Evolutionary conservation across 129 eudicot genomes (phyloP).

Genomic region (Sambucus nigra): DNA sequence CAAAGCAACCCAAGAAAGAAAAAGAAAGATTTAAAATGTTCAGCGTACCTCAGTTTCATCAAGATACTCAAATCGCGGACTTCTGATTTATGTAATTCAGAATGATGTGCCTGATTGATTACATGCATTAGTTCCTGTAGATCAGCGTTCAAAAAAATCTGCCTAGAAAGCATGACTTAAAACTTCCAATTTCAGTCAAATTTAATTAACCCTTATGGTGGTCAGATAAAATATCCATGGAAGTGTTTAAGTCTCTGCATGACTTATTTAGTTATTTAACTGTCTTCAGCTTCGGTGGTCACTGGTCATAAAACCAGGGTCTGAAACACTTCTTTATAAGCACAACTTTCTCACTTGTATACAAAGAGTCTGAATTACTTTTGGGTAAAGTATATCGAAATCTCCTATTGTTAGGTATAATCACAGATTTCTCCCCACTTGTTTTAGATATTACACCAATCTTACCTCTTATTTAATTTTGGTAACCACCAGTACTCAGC

Average conservation of each 20-base stretch:
- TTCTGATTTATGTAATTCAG: slow-evolving; percentile 29
- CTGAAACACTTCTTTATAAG: background rate
- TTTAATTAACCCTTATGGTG: background rate
- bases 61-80: slow-evolving; percentile 30
- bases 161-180: slow-evolving; percentile 4
- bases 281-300: background rate
- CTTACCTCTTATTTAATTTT: too few species aligned
- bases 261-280: background rate
- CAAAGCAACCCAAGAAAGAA: background rate
- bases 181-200: slow-evolving; percentile 7
- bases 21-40: background rate
- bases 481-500: too few species aligned
- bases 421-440: too few species aligned
- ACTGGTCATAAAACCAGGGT: background rate
- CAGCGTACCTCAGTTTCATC: slow-evolving; percentile 59
- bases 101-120: slow-evolving; percentile 23
- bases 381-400: too few species aligned
- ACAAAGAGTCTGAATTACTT: too few species aligned
- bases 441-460: too few species aligned
- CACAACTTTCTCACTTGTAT: too few species aligned
- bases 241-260: background rate
- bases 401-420: too few species aligned
- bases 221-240: too few species aligned
- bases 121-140: slow-evolving; percentile 36
- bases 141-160: slow-evolving; percentile 13